phyloP scores from a whole-genome alignment of 306 rosid genomes.

The Medicago ruthenica region DNA sequence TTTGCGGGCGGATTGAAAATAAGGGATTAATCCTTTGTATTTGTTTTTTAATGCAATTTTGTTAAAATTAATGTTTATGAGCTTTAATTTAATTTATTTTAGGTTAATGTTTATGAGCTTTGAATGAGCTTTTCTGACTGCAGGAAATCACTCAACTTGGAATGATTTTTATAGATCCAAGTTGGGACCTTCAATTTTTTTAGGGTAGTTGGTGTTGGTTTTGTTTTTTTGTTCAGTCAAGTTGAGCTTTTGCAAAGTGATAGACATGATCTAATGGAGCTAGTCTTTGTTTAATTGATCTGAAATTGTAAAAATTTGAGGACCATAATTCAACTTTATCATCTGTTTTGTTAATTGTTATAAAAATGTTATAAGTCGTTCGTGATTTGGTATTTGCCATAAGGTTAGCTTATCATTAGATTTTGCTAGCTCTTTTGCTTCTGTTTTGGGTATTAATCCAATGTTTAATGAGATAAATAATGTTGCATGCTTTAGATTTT shows the following conservation, averaged over 20 bases:
- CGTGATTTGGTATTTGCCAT: background rate
- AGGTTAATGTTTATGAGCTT: background rate
- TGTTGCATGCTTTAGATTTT: no score
- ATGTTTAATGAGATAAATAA: background rate
- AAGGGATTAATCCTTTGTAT: no score
- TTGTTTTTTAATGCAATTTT: no score
- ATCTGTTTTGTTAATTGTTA: slow-evolving; percentile 8
- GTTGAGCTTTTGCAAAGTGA: slow-evolving; percentile 13
- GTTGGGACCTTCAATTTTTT: background rate
- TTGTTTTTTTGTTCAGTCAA: background rate
- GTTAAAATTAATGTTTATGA: no score
- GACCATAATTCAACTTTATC: background rate
- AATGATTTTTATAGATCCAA: slow-evolving; percentile 39
- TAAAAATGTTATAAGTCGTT: no score
- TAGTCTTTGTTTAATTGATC: background rate
- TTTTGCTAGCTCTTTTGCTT: slow-evolving; percentile 20
- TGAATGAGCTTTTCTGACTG: background rate
- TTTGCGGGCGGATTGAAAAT: background rate
- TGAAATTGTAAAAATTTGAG: slow-evolving; percentile 8
- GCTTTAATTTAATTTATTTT: background rate
- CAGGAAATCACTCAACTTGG: background rate
- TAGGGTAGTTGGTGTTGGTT: no score
- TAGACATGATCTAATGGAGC: slow-evolving; percentile 18
- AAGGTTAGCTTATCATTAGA: background rate
- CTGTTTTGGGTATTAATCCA: slow-evolving; percentile 9